Evolutionary conservation across 2,329 filamentous ascomycete species (phyloP).

Genomic region (Rhytidhysteron rufulum): DNA sequence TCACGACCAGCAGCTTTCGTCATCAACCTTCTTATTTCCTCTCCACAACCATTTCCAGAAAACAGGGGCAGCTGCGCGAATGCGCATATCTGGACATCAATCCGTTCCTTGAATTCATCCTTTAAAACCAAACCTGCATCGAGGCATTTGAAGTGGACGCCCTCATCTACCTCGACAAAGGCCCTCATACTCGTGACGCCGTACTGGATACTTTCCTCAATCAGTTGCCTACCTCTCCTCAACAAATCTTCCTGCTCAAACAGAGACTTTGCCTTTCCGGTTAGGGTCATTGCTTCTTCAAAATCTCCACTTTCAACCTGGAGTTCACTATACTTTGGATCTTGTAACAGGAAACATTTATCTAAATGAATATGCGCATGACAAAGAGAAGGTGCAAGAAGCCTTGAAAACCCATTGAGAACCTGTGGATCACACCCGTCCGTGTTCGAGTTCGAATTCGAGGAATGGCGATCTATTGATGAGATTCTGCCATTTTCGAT

Average conservation of each 20-base stretch:
- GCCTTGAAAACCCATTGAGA: constrained; percentile 38
- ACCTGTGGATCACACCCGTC: constrained; percentile 20
- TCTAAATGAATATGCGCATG: constrained; percentile 73
- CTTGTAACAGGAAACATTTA: constrained; percentile 59
- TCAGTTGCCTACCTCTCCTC: constrained; percentile 59
- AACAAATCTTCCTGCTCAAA: constrained; percentile 63
- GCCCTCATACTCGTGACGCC: constrained; percentile 68
- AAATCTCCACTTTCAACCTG: constrained; percentile 60
- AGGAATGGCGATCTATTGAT: constrained; percentile 28
- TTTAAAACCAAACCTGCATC: constrained; percentile 57
- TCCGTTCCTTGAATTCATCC: constrained; percentile 48
- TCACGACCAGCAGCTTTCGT: constrained; percentile 38
- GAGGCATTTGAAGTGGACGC: constrained; percentile 56
- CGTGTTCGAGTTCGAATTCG: constrained; percentile 4
- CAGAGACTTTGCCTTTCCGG: constrained; percentile 56
- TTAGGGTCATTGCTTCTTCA: constrained; percentile 60
- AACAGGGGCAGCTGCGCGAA: constrained; percentile 70
- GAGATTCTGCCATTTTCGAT: constrained; percentile 31
- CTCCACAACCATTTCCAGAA: constrained; percentile 48
- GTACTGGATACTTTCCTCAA: constrained; percentile 60
- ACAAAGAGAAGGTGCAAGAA: constrained; percentile 57
- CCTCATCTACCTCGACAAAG: constrained; percentile 67
- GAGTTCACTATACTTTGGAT: constrained; percentile 58
- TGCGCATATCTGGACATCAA: constrained; percentile 63
- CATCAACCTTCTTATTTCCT: constrained; percentile 51